Percentiles rank a stretch among this genome's conserved stretches.
These are phyloP conservation scores for Penicillium paradoxum DNA, from an alignment of 495 filamentous ascomycete genomes.

Conservation along the genomic window DNA sequence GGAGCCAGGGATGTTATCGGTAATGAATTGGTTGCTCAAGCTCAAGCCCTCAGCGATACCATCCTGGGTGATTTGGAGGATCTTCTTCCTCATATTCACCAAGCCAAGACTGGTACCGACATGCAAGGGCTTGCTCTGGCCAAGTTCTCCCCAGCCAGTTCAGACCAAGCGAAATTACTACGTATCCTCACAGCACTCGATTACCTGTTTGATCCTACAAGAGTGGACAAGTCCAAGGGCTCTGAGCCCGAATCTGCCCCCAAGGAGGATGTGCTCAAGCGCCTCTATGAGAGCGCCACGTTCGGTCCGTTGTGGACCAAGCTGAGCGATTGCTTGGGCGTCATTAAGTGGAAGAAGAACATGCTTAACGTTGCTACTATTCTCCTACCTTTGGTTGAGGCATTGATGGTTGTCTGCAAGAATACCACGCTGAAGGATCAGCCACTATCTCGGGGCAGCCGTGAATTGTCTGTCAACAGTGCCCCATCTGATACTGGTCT, in stretches of 20 bases:
- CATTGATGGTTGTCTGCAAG: slow-evolving; percentile 98
- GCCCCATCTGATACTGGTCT: slow-evolving; percentile 64
- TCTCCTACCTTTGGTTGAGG: slow-evolving; percentile 87
- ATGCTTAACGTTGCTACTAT: slow-evolving; percentile 97
- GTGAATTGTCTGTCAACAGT: slow-evolving; percentile 69
- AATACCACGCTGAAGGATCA: slow-evolving; percentile 80
- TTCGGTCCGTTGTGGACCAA: slow-evolving; percentile 90
- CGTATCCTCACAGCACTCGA: slow-evolving; percentile 93
- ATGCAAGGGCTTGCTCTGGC: slow-evolving; percentile 90
- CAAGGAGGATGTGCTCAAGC: slow-evolving; percentile 73
- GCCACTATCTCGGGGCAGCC: slow-evolving; percentile 50
- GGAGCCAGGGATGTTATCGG: slow-evolving; percentile 88
- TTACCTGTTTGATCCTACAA: slow-evolving; percentile 81
- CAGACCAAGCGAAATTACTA: slow-evolving; percentile 91
- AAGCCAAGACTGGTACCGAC: slow-evolving; percentile 82
- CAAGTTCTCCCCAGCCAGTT: slow-evolving; percentile 92
- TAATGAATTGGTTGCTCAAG: slow-evolving; percentile 79
- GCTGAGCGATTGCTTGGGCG: slow-evolving; percentile 83
- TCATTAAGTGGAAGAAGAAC: slow-evolving; percentile 85
- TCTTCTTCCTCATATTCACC: slow-evolving; percentile 79
- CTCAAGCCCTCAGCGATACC: slow-evolving; percentile 73
- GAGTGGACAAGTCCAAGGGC: slow-evolving; percentile 51
- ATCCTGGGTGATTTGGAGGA: slow-evolving; percentile 83
- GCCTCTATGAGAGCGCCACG: slow-evolving; percentile 82
- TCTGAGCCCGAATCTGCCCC: slow-evolving; percentile 50